Evolutionary conservation across 2,329 filamentous ascomycete genomes (phyloP).

Genomic region (Alternaria brassicae): DNA sequence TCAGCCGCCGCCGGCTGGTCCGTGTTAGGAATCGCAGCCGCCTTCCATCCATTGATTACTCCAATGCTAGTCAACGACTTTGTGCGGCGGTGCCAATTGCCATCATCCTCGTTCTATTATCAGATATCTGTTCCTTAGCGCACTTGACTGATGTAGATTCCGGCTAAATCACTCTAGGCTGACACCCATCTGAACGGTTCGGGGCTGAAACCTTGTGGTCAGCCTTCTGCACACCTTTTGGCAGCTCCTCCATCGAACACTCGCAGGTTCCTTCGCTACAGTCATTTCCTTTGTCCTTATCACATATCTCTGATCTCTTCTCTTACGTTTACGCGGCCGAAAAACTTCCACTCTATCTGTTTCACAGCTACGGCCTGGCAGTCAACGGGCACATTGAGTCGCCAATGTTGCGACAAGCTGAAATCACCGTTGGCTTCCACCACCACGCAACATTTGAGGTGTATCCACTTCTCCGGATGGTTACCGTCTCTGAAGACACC

Average conservation of each 20-base stretch:
- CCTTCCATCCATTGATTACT: background rate
- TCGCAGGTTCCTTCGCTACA: background rate
- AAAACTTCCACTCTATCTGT: background rate
- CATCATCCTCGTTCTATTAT: background rate
- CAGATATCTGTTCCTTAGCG: background rate
- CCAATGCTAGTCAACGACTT: background rate
- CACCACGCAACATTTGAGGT: slow-evolving; percentile 1
- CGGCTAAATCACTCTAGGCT: background rate
- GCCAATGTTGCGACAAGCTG: background rate
- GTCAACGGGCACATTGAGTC: background rate
- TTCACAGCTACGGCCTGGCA: background rate
- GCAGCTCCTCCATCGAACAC: background rate
- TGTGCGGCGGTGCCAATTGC: background rate
- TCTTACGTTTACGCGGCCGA: background rate
- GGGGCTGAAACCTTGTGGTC: background rate
- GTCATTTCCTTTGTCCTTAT: background rate
- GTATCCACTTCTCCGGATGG: slow-evolving; percentile 1
- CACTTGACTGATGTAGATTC: background rate
- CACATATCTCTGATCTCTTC: background rate
- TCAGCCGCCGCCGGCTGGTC: background rate
- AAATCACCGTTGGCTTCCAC: background rate
- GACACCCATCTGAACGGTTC: background rate
- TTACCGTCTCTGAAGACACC: slow-evolving; percentile 3
- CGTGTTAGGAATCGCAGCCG: background rate
- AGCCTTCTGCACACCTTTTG: background rate